Evolutionary conservation across 345 rosid species (phyloP), one percentile per base, ranked within the genome.

Genomic region (Hibiscus syriacus): DNA sequence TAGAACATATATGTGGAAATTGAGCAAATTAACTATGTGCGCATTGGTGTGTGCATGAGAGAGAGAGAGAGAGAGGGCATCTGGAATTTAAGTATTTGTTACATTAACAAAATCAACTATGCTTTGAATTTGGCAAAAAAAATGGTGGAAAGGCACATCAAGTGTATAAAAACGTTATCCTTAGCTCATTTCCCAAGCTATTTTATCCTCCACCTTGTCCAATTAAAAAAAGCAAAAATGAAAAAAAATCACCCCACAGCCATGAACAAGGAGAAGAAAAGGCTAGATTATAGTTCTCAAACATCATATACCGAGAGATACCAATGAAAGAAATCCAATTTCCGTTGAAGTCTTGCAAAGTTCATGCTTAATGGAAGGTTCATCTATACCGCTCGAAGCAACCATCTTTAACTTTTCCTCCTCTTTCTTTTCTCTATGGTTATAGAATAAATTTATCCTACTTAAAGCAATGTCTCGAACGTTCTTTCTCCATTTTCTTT

Each of bases 121-220:
- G 22, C 52, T 41, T 19, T 5, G 30, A 67, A 66, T 55, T 60
- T 45, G 4, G 64, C 23, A n/a, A 62, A 53, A 62, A 17, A 30
- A 46, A 46, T 46, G 50, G 14, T 52, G 41, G 10, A 39, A 23
- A 32, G 58, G 34, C 61, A 52, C 6, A 46, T 22, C 25, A 29
- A 52, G 60, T n/a, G 67, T 10, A 32, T 41, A 17, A 41, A 43
- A 45, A 71, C 27, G 17, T 65, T 54, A 71, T 55, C 49, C 55
- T 43, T 22, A 26, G 61, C 26, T 56, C 55, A 52, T 55, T 55
- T 55, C 75, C n/a, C 48, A 22, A 38, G 50, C 50, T 29, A 49
- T 36, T 30, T 27, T 7, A 52, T 11, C 46, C n/a, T n/a, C 19
- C 25, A 6, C 25, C 41, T 22, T 9, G 20, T 34, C 43, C 29